Percentiles rank a stretch among this genome's conserved stretches.
phyloP scores from a whole-genome alignment of 2,329 filamentous ascomycete species.

The Fusarium continuum region DNA sequence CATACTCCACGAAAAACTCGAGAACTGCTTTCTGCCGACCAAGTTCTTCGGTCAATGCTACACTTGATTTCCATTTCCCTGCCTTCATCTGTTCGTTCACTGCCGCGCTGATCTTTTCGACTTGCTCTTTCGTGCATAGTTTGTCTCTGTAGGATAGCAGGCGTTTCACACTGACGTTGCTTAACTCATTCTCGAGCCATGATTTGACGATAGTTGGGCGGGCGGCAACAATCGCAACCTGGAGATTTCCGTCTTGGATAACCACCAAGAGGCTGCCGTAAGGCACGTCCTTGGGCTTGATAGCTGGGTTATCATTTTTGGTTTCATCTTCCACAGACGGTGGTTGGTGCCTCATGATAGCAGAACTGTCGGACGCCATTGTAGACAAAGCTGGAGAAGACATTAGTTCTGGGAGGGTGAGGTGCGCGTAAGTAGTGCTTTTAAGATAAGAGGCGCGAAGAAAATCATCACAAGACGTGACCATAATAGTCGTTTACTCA shows the following conservation, averaged over 20 bases:
- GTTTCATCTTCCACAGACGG: neutral
- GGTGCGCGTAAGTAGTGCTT: too few species aligned
- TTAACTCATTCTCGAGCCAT: conserved; percentile 1
- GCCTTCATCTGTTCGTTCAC: neutral
- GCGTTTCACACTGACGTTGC: neutral
- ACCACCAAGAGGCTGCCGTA: neutral
- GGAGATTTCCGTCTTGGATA: neutral
- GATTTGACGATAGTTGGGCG: neutral
- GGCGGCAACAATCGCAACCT: neutral
- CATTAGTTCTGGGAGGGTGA: too few species aligned
- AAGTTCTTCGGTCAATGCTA: too few species aligned
- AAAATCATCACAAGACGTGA: too few species aligned
- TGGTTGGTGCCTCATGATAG: neutral
- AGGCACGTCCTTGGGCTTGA: neutral
- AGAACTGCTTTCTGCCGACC: neutral
- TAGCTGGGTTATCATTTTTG: neutral
- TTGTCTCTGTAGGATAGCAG: neutral
- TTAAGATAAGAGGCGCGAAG: too few species aligned
- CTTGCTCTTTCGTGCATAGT: neutral
- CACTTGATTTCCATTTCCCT: neutral
- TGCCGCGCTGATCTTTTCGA: neutral
- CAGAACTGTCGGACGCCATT: too few species aligned
- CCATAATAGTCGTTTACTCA: too few species aligned
- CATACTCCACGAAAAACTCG: neutral
- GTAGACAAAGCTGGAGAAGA: too few species aligned